Percentiles rank a stretch among this genome's conserved stretches.
These are phyloP conservation scores for Dichotomopilus funicola DNA, from an alignment of 2,329 filamentous ascomycete genomes.

Conservation along the genomic window DNA sequence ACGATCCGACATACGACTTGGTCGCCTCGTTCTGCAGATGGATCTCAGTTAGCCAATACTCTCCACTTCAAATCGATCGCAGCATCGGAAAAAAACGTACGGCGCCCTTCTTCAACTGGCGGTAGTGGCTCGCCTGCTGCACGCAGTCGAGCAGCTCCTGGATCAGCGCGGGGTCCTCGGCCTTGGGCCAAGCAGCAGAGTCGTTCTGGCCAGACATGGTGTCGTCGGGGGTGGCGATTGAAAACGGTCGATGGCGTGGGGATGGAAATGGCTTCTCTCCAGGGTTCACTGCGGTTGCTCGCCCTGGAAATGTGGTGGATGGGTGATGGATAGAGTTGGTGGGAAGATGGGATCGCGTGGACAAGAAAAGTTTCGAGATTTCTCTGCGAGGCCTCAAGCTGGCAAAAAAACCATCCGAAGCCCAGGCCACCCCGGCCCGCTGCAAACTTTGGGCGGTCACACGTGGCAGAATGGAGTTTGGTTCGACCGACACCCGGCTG, in stretches of 20 bases:
- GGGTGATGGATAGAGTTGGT: not conserved
- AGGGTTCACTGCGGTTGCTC: conserved; percentile 28
- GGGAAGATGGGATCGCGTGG: conserved; percentile 12
- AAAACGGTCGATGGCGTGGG: not conserved
- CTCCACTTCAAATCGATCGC: no score
- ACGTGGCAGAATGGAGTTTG: conserved; percentile 6
- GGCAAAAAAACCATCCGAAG: not conserved
- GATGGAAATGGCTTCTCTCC: conserved; percentile 12
- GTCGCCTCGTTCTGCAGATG: conserved; percentile 23
- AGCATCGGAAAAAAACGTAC: conserved; percentile 30
- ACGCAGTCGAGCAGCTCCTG: conserved; percentile 79
- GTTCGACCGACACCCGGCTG: conserved; percentile 16
- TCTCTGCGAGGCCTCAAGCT: not conserved
- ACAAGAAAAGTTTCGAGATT: conserved; percentile 11
- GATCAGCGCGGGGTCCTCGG: conserved; percentile 61
- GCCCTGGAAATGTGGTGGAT: conserved; percentile 21
- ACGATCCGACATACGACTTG: conserved; percentile 21
- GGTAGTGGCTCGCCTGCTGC: conserved; percentile 26
- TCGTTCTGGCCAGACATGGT: conserved; percentile 29
- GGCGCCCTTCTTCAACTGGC: conserved; percentile 81
- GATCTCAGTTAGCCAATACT: not conserved
- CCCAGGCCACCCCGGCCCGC: not conserved
- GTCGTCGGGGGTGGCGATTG: conserved; percentile 6
- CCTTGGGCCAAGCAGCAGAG: conserved; percentile 58
- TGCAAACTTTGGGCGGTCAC: conserved; percentile 19